A percentile compares a stretch with the other conserved stretches of the same genome.
Evolutionary conservation across 441 rosid genomes (phyloP).

Genomic region (Isatis lusitanica): DNA sequence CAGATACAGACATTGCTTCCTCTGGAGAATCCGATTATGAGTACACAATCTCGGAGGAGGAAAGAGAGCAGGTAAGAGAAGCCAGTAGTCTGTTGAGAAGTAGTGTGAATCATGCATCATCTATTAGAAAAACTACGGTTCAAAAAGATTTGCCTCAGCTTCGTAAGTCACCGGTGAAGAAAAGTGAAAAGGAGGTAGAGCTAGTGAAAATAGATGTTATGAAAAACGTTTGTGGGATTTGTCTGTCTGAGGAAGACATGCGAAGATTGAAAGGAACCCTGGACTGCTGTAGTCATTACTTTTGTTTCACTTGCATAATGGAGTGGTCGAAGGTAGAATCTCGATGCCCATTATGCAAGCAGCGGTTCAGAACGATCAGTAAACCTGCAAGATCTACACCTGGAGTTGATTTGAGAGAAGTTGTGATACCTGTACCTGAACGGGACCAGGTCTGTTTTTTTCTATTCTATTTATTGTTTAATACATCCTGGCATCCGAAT

Average conservation of each 20-base stretch:
- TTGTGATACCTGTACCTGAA: conserved; percentile 69
- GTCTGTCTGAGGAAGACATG: conserved; percentile 92
- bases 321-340: conserved; percentile 99
- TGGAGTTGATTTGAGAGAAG: conserved; percentile 76
- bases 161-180: conserved; percentile 47
- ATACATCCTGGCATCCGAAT: conserved; percentile 4
- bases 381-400: conserved; percentile 73
- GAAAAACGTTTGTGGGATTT: conserved; percentile 87
- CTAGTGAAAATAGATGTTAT: conserved; percentile 50
- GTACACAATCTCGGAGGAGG: conserved; percentile 92
- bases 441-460: conserved; percentile 81
- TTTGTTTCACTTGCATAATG: conserved; percentile 95
- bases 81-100: conserved; percentile 54
- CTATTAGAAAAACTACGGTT: conserved; percentile 47
- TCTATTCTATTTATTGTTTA: conserved; percentile 4
- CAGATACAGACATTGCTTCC: conserved; percentile 73
- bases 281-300: conserved; percentile 88
- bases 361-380: conserved; percentile 80
- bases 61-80: conserved; percentile 87
- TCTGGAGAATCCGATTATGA: conserved; percentile 73
- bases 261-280: conserved; percentile 79
- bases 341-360: conserved; percentile 98
- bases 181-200: conserved; percentile 81
- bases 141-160: conserved; percentile 45
- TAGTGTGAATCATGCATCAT: conserved; percentile 54